These are phyloP conservation scores for Aspergillus ustus DNA, from an alignment of 2,329 filamentous ascomycete species.

Conservation along the genomic window DNA sequence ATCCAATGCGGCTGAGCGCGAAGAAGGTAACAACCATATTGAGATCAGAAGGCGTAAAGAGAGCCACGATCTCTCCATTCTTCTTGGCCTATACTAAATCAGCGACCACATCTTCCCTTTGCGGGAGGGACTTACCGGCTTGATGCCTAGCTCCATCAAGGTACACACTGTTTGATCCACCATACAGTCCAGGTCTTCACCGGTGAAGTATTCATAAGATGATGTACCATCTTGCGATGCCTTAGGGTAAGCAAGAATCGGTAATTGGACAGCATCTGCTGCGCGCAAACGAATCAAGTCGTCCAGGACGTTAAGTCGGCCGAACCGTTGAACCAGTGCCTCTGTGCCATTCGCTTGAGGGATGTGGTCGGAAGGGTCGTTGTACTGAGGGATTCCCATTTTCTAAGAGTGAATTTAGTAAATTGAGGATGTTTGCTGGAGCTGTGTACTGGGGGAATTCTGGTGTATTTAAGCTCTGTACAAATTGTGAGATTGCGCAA, in stretches of 20 bases:
- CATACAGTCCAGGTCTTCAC: conserved; percentile 46
- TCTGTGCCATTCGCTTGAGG: conserved; percentile 9
- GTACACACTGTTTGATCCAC: conserved; percentile 42
- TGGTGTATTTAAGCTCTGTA: neutral
- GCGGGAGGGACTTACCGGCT: conserved; percentile 15
- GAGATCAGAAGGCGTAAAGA: conserved; percentile 49
- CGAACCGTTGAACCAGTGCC: conserved; percentile 37
- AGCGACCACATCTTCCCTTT: neutral
- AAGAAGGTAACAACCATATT: conserved; percentile 51
- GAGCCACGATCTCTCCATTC: conserved; percentile 37
- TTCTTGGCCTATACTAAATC: conserved; percentile 21
- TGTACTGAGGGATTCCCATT: conserved; percentile 26
- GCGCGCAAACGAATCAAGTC: conserved; percentile 48
- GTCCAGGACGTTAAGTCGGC: conserved; percentile 47
- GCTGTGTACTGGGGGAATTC: neutral
- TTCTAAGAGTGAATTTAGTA: conserved; percentile 1
- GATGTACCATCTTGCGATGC: conserved; percentile 33
- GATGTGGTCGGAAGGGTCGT: conserved; percentile 5
- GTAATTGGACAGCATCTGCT: conserved; percentile 43
- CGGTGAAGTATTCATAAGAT: conserved; percentile 49
- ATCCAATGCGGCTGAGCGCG: conserved; percentile 51
- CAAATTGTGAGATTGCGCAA: neutral
- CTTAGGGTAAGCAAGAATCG: conserved; percentile 49
- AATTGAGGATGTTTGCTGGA: neutral
- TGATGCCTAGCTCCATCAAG: conserved; percentile 32